A percentile compares a stretch with the other conserved stretches of the same genome.
Evolutionary conservation across 176 grass and related monocot species (phyloP).

Genomic region (Zoysia pacifica): DNA sequence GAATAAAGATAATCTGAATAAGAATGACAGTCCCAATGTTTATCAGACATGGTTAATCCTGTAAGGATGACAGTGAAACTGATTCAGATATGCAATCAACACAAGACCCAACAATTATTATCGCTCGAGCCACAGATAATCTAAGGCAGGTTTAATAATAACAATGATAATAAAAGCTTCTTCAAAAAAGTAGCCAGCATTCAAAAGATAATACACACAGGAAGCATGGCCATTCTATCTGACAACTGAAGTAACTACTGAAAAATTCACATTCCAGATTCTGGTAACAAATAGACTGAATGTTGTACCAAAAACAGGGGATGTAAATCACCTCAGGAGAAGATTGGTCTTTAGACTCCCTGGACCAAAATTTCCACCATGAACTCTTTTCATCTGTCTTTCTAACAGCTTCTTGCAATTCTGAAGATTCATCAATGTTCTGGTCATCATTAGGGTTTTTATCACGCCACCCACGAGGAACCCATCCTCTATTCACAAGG

Average conservation of each 20-base stretch:
- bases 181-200: conserved; percentile 5
- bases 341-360: conserved; percentile 32
- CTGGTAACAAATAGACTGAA: neutral
- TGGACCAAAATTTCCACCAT: conserved; percentile 97
- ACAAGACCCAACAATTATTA: neutral
- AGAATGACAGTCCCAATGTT: conserved; percentile 4
- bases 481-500: conserved; percentile 97
- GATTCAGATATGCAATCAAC: conserved; percentile 8
- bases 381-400: conserved; percentile 48
- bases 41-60: conserved; percentile 4
- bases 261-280: neutral
- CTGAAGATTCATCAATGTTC: conserved; percentile 45
- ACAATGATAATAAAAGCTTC: neutral
- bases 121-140: neutral
- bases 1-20: conserved; percentile 20
- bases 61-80: neutral
- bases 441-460: conserved; percentile 50
- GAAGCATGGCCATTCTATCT: neutral
- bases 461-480: conserved; percentile 79
- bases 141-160: neutral
- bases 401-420: conserved; percentile 25
- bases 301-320: conserved; percentile 11
- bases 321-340: conserved; percentile 53
- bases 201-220: conserved; percentile 19
- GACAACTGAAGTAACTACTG: conserved; percentile 18